Conservation (phyloP, 1,139 yeast species). For the Saccharomyces hybrid region DNA sequence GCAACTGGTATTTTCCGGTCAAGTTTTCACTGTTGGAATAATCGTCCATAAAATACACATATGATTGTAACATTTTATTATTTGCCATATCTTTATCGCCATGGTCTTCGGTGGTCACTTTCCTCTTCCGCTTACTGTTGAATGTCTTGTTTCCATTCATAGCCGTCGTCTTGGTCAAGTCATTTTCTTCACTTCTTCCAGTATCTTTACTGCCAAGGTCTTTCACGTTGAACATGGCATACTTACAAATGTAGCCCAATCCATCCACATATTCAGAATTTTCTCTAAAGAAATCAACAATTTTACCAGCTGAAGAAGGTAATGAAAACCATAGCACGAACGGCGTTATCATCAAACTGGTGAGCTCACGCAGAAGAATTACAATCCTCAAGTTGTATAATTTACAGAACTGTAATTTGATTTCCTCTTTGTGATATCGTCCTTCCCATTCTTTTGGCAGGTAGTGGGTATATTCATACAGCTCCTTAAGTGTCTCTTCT, state of each 20-base stretch:
- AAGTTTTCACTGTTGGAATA: slow-evolving; percentile 46
- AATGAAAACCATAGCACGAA: slow-evolving; percentile 79
- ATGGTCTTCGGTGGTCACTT: slow-evolving; percentile 17
- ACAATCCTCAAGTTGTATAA: slow-evolving; percentile 68
- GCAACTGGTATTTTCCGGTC: slow-evolving; percentile 32
- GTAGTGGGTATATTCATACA: slow-evolving; percentile 84
- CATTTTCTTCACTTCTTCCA: slow-evolving; percentile 42
- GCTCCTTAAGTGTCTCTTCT: slow-evolving; percentile 69
- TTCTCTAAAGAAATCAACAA: slow-evolving; percentile 86
- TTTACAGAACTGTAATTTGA: slow-evolving; percentile 73
- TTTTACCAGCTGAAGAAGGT: slow-evolving; percentile 61
- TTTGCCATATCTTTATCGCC: slow-evolving; percentile 49
- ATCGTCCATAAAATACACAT: slow-evolving; percentile 77
- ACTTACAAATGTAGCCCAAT: slow-evolving; percentile 86
- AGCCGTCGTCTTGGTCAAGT: slow-evolving; percentile 31
- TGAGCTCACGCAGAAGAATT: slow-evolving; percentile 65
- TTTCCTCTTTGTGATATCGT: slow-evolving; percentile 70
- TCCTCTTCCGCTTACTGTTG: slow-evolving; percentile 5
- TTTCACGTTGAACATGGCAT: slow-evolving; percentile 69
- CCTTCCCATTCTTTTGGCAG: slow-evolving; percentile 84
- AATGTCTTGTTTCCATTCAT: neutral
- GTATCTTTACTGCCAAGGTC: neutral
- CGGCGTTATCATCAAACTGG: slow-evolving; percentile 79
- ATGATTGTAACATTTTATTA: slow-evolving; percentile 89
- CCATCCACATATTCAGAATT: slow-evolving; percentile 89